A percentile compares a stretch with the other conserved stretches of the same genome.
phyloP scores from a whole-genome alignment of 179 eudicot genomes.

The Spergularia azorica region DNA sequence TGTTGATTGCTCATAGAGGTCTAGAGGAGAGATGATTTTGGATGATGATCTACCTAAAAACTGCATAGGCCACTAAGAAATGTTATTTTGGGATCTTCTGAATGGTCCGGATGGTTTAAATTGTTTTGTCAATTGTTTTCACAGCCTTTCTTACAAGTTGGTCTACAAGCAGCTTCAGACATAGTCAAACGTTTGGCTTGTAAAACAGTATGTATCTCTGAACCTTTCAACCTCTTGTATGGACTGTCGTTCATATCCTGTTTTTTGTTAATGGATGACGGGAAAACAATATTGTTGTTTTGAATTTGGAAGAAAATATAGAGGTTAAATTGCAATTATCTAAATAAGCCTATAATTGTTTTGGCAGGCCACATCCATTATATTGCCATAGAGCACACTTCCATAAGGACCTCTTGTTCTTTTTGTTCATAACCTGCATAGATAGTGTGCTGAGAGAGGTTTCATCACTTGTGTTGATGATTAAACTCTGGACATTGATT shows the following conservation, averaged over 20 bases:
- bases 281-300: not conserved
- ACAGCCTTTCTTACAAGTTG: constrained; percentile 81
- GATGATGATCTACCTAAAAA: not conserved
- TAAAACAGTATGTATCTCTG: constrained; percentile 58
- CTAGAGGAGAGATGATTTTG: not conserved
- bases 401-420: not conserved
- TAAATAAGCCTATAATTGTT: not conserved
- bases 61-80: not conserved
- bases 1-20: not conserved
- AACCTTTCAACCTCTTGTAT: constrained; percentile 11
- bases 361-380: constrained; percentile 1
- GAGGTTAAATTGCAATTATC: not conserved
- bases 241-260: not conserved
- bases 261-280: not conserved
- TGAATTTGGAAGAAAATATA: not conserved
- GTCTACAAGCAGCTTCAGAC: constrained; percentile 77
- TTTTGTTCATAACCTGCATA: not conserved
- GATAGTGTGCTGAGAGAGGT: not conserved
- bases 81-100: too few species aligned
- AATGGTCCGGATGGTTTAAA: not conserved
- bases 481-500: not conserved
- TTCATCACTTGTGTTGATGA: not conserved
- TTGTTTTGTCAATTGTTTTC: not conserved
- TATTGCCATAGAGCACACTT: not conserved
- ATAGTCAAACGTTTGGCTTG: constrained; percentile 73